Evolutionary conservation across 2,329 filamentous ascomycete species (phyloP).

Genomic region (Xylaria sp.): DNA sequence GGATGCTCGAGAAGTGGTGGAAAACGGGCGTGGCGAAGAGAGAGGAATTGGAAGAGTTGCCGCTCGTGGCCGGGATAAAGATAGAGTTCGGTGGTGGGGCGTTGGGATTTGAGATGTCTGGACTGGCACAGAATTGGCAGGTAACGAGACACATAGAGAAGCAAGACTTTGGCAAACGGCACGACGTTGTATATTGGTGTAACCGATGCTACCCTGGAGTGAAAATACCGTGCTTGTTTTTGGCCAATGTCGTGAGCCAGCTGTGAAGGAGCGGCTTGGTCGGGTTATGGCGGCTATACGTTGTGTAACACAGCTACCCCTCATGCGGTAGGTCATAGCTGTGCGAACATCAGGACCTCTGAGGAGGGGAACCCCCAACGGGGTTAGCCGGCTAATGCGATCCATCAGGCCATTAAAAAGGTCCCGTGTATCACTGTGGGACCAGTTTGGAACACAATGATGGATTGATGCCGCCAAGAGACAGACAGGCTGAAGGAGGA

Average conservation of each 20-base stretch:
- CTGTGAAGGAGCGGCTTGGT: neutral
- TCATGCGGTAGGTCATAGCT: slow-evolving; percentile 27
- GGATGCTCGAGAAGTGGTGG: slow-evolving; percentile 40
- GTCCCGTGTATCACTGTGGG: neutral
- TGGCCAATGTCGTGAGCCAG: slow-evolving; percentile 11
- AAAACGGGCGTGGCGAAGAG: slow-evolving; percentile 40
- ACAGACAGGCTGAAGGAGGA: slow-evolving; percentile 6
- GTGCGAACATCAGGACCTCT: slow-evolving; percentile 5
- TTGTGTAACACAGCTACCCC: slow-evolving; percentile 28
- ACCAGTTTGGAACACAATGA: slow-evolving; percentile 15
- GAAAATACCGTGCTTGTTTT: neutral
- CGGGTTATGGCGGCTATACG: slow-evolving; percentile 15
- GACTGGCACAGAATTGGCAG: slow-evolving; percentile 41
- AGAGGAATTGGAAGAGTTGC: slow-evolving; percentile 26
- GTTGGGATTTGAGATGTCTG: neutral
- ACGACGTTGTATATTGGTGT: neutral
- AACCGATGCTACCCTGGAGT: slow-evolving; percentile 10
- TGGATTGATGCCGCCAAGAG: slow-evolving; percentile 12
- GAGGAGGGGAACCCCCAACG: slow-evolving; percentile 30
- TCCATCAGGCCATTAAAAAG: slow-evolving; percentile 17
- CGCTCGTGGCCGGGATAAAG: slow-evolving; percentile 18
- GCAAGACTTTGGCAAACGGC: slow-evolving; percentile 17
- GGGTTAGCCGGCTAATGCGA: slow-evolving; percentile 30
- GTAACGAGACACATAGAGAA: slow-evolving; percentile 33
- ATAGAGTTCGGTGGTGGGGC: slow-evolving; percentile 28